Evolutionary conservation across 2,329 filamentous ascomycete species (phyloP), one percentile per base, ranked within the genome.

Genomic region (Metarhizium anisopliae): DNA sequence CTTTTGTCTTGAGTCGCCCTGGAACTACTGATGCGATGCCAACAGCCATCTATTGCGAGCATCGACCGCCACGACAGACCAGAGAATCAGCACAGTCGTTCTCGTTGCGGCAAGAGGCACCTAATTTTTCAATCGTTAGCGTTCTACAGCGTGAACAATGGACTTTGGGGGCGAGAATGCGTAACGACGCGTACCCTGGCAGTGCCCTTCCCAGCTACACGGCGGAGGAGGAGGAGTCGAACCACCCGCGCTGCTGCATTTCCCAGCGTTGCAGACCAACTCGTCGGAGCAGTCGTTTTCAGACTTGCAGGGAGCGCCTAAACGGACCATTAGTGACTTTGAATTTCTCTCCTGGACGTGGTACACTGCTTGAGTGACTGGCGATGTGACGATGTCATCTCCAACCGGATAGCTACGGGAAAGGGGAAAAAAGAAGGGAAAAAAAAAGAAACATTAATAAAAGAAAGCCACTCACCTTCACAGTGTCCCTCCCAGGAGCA

Each of bases 1-100:
- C 7, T 25, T 25, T 25, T 25, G 32, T 35, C 32, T 11, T 11
- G 6, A 11, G 32, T 11, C 32, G 2, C 32, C 32, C 32, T 35
- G 7, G 6, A 7, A 2, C 7, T 7, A 7, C 32, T 35, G 6
- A 35, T 35, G 32, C 32, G 32, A 11, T 35, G 32, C 32, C 7
- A 35, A 35, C 32, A 7, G 8, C 4, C 29, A 14, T 25, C 47
- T 47, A 52, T 20, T 50, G 36, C n/a, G 59, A 47, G 52, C 66
- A 66, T 51, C 59, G 59, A 20, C 57, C 61, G 38, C 56, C 54
- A 29, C 54, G 59, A 59, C 64, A 65, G 50, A 58, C 57, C 42
- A 67, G 50, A n/a, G 53, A 56, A 58, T 61, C 61, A 53, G 61
- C 56, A 53, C 63, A 66, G 52, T 62, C 65, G 55, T 63, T 51